Percentiles rank a stretch among this genome's conserved stretches.
These are phyloP conservation scores for Cercospora sp. DNA, from an alignment of 2,329 filamentous ascomycete genomes.

Conservation along the genomic window DNA sequence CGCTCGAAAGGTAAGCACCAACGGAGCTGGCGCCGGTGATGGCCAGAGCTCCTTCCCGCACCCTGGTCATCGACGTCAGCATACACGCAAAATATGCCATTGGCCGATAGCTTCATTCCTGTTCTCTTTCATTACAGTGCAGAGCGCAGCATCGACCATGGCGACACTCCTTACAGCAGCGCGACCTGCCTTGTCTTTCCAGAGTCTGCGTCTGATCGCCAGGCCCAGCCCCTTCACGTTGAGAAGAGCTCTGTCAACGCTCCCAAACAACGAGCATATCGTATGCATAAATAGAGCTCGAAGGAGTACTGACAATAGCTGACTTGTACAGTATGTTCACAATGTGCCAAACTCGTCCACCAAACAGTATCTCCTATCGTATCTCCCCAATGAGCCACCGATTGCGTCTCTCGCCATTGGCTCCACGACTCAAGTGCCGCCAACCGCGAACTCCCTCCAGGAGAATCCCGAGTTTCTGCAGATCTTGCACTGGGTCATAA, in stretches of 20 bases:
- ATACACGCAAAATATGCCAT: neutral
- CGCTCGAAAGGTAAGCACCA: neutral
- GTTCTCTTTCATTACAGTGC: neutral
- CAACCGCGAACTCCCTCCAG: constrained; percentile 56
- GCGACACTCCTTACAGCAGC: neutral
- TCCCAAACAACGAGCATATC: constrained; percentile 47
- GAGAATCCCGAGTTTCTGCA: constrained; percentile 59
- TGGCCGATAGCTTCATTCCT: neutral
- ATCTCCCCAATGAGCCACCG: constrained; percentile 57
- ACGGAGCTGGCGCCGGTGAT: neutral
- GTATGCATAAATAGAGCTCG: constrained; percentile 31
- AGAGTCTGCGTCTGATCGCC: constrained; percentile 13
- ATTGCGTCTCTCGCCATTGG: constrained; percentile 57
- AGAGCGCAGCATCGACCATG: constrained; percentile 1
- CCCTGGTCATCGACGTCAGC: constrained; percentile 8
- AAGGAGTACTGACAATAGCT: neutral
- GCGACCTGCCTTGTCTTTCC: neutral
- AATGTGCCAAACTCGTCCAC: constrained; percentile 42
- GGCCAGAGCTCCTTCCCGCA: neutral
- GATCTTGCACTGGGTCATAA: constrained; percentile 58
- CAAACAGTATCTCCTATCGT: constrained; percentile 53
- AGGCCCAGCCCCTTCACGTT: constrained; percentile 28
- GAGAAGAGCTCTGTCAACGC: constrained; percentile 41
- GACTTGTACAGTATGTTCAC: constrained; percentile 47
- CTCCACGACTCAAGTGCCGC: constrained; percentile 55